These are phyloP conservation scores for Gossypium raimondii DNA, from an alignment of 345 rosid species.

Conservation along the genomic window DNA sequence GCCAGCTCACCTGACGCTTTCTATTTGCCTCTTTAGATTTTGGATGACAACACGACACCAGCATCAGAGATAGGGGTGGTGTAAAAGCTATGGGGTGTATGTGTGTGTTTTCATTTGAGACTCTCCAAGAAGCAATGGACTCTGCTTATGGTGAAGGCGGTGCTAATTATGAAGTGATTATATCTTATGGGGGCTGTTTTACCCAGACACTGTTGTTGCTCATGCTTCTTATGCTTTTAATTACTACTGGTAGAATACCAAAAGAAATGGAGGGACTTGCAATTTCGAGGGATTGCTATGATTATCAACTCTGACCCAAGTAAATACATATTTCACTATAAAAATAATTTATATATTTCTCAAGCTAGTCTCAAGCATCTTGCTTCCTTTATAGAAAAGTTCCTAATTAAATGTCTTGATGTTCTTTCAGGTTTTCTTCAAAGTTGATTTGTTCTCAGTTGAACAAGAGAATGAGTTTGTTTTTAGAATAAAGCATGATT, in stretches of 20 bases:
- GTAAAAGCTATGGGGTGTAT: constrained; percentile 63
- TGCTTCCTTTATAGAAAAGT: not conserved
- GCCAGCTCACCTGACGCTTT: constrained; percentile 23
- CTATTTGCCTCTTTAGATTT: constrained; percentile 45
- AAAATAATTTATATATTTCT: not conserved
- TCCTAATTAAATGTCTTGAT: no score
- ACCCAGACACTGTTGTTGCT: constrained; percentile 51
- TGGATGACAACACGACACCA: constrained; percentile 27
- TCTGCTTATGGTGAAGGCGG: constrained; percentile 67
- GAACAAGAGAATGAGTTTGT: constrained; percentile 20
- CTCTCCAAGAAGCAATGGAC: constrained; percentile 57
- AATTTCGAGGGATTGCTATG: constrained; percentile 70
- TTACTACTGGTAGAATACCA: constrained; percentile 61
- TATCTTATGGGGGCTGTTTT: constrained; percentile 50
- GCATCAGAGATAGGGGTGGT: constrained; percentile 25
- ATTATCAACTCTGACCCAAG: constrained; percentile 62
- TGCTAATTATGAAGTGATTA: constrained; percentile 54
- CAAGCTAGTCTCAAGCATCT: not conserved
- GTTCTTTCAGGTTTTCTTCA: constrained; percentile 56
- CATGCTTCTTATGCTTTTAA: constrained; percentile 72
- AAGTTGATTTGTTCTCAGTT: constrained; percentile 49
- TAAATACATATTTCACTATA: constrained; percentile 15
- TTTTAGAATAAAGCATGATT: constrained; percentile 4
- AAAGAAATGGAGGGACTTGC: constrained; percentile 56
- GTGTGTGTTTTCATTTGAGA: constrained; percentile 57